These are phyloP conservation scores for Paxillus involutus DNA, from an alignment of 768 basidiomycete genomes.

Conservation along the genomic window DNA sequence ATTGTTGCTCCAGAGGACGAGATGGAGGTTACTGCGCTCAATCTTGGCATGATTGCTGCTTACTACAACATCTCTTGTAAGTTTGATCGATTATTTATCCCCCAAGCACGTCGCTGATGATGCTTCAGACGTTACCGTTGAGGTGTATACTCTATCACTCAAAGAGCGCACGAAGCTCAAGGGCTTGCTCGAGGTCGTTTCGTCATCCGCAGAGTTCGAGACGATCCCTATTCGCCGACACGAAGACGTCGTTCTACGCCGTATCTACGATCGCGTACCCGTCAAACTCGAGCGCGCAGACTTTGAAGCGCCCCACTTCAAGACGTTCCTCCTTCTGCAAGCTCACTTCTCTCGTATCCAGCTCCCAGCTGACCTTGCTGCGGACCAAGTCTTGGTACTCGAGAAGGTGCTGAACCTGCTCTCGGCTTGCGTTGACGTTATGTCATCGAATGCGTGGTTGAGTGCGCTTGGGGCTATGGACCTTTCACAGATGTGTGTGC, in stretches of 20 bases:
- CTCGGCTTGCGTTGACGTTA: conserved; percentile 95
- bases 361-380: conserved; percentile 89
- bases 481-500: conserved; percentile 97
- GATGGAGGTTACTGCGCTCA: conserved; percentile 89
- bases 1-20: conserved; percentile 62
- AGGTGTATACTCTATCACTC: conserved; percentile 93
- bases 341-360: conserved; percentile 95
- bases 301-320: conserved; percentile 96
- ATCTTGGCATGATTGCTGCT: conserved; percentile 98
- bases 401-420: conserved; percentile 89
- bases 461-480: conserved; percentile 97
- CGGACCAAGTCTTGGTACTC: conserved; percentile 85
- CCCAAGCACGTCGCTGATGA: background rate
- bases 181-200: conserved; percentile 94
- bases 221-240: conserved; percentile 91
- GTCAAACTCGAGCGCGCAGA: conserved; percentile 86
- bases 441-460: conserved; percentile 96
- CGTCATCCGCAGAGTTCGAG: conserved; percentile 97
- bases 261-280: conserved; percentile 94
- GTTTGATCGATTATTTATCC: conserved; percentile 23
- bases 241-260: conserved; percentile 80
- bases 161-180: conserved; percentile 97
- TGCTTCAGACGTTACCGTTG: conserved; percentile 83
- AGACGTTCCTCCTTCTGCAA: conserved; percentile 94
- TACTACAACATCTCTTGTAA: conserved; percentile 92